Evolutionary conservation across 1,284 basidiomycete species (phyloP).

Genomic region (Ustilago nuda): DNA sequence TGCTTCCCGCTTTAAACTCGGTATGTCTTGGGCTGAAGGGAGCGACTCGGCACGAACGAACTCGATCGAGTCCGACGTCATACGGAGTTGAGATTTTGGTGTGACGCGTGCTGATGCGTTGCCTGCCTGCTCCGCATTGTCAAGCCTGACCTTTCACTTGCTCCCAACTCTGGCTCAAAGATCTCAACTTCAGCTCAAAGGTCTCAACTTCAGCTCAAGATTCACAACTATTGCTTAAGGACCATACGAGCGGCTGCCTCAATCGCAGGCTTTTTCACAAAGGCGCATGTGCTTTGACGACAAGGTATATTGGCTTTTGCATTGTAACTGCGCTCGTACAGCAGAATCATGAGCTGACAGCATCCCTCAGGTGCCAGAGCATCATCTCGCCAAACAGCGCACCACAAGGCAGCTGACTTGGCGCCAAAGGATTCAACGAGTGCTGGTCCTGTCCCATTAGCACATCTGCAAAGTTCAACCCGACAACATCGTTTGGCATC

Average conservation of each 20-base stretch:
- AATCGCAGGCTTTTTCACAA: background rate
- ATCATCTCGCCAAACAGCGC: constrained; percentile 56
- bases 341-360: constrained; percentile 14
- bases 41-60: background rate
- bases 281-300: background rate
- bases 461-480: constrained; percentile 44
- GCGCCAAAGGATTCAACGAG: constrained; percentile 40
- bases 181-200: background rate
- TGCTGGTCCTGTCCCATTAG: constrained; percentile 57
- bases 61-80: background rate
- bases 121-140: too few relatives aligned
- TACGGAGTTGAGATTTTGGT: background rate
- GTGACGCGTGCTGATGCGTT: background rate
- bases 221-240: background rate
- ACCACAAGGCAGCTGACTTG: constrained; percentile 47
- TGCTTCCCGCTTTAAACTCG: too few relatives aligned
- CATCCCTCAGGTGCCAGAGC: constrained; percentile 45
- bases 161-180: too few relatives aligned
- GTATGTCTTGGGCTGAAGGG: background rate
- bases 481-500: constrained; percentile 38
- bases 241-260: background rate
- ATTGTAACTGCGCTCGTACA: background rate
- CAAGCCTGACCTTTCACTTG: background rate
- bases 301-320: constrained; percentile 3
- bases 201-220: background rate